Evolutionary conservation across 129 eudicot genomes (phyloP).

Genomic region (Tagetes patula): DNA sequence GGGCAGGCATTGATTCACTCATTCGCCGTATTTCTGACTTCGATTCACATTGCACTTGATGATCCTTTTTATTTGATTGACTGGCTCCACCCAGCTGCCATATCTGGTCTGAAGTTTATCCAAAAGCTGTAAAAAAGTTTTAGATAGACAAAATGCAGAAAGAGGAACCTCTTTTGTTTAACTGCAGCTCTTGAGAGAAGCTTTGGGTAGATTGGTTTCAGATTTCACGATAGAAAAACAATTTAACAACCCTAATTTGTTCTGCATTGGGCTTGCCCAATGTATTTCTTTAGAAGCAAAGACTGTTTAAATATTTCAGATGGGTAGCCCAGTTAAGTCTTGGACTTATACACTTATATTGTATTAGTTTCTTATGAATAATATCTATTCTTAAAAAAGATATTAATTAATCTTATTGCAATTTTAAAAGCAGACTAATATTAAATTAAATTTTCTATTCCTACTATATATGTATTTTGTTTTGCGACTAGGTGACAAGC

Average conservation of each 20-base stretch:
- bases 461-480: not conserved
- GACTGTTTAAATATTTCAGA: not conserved
- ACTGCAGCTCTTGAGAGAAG: not conserved
- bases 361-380: not conserved
- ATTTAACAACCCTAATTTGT: not conserved
- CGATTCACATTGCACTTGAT: not conserved
- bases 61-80: no score
- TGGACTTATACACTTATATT: not conserved
- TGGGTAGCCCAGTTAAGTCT: not conserved
- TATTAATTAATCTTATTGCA: no score
- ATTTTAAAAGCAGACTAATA: no score
- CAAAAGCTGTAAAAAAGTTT: not conserved
- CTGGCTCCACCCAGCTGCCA: not conserved
- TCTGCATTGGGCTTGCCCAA: not conserved
- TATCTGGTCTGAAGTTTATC: not conserved
- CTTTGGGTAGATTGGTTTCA: not conserved
- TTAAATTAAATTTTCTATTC: not conserved
- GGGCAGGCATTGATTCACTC: not conserved
- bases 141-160: not conserved
- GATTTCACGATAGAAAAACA: not conserved
- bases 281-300: not conserved
- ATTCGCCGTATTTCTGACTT: not conserved
- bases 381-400: no score
- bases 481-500: not conserved
- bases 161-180: not conserved